Conservation (phyloP, 106 monocot genomes). For the Platanthera guangdongensis region DNA sequence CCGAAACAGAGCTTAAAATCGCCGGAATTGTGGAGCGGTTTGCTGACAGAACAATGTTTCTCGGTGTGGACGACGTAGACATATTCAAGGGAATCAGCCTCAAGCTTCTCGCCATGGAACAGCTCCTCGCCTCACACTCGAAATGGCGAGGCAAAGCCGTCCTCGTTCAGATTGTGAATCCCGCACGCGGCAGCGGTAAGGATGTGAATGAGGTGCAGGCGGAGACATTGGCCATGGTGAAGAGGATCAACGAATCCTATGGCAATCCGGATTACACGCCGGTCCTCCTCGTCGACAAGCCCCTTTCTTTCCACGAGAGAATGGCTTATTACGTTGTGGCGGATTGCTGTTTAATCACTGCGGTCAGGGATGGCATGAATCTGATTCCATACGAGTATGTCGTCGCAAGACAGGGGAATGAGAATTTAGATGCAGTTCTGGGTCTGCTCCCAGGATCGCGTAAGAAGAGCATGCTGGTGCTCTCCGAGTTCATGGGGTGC, state of each 20-base stretch:
- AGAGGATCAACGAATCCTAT: slow-evolving; percentile 33
- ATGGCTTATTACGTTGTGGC: slow-evolving; percentile 45
- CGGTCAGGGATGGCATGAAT: slow-evolving; percentile 51
- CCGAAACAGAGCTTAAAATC: slow-evolving; percentile 34
- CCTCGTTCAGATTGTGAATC: slow-evolving; percentile 38
- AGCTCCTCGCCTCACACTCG: slow-evolving; percentile 23
- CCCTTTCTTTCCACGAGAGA: slow-evolving; percentile 36
- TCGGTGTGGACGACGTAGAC: slow-evolving; percentile 52
- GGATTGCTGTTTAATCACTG: slow-evolving; percentile 42
- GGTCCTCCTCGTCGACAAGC: slow-evolving; percentile 34
- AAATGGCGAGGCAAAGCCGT: slow-evolving; percentile 52
- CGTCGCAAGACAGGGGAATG: slow-evolving; percentile 41
- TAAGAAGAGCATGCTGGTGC: slow-evolving; percentile 46
- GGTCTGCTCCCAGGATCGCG: not conserved
- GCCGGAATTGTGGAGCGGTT: slow-evolving; percentile 22
- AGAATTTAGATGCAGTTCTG: slow-evolving; percentile 22
- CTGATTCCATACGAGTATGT: slow-evolving; percentile 52
- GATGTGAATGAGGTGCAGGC: slow-evolving; percentile 41
- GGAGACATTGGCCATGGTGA: slow-evolving; percentile 25
- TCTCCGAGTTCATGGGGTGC: slow-evolving; percentile 49
- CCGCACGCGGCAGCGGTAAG: slow-evolving; percentile 36
- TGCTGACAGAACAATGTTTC: slow-evolving; percentile 17
- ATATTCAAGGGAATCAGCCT: slow-evolving; percentile 53
- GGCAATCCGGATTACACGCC: slow-evolving; percentile 32
- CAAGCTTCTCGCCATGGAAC: slow-evolving; percentile 49